These are phyloP conservation scores for Colletotrichum trifolii DNA, from an alignment of 2,329 filamentous ascomycete species.

Conservation along the genomic window DNA sequence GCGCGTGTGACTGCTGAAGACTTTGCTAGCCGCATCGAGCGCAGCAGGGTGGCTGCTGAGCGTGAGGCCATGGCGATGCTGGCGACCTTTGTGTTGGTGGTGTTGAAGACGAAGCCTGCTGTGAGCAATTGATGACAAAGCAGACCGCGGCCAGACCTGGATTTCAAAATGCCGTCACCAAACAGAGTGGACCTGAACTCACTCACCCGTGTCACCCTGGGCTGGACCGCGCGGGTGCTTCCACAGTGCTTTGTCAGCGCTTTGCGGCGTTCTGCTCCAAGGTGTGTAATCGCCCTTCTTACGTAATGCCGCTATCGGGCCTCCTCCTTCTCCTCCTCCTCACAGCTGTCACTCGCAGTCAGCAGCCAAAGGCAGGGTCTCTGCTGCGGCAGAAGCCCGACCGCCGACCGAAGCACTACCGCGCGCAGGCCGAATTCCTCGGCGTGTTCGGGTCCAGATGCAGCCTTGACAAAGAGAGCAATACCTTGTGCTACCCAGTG, in stretches of 20 bases:
- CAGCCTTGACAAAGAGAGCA: background rate
- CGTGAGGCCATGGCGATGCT: slow-evolving; percentile 29
- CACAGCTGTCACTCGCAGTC: background rate
- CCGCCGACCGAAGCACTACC: slow-evolving; percentile 20
- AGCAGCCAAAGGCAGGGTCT: background rate
- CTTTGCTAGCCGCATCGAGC: slow-evolving; percentile 25
- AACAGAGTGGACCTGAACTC: background rate
- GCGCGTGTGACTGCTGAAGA: slow-evolving; percentile 10
- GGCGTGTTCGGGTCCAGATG: slow-evolving; percentile 22
- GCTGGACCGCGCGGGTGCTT: slow-evolving; percentile 20
- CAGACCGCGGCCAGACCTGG: background rate
- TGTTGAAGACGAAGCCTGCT: slow-evolving; percentile 33
- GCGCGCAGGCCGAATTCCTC: slow-evolving; percentile 26
- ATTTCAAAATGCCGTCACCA: slow-evolving; percentile 12
- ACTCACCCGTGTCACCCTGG: no score
- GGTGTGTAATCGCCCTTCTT: background rate
- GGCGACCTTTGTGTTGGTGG: slow-evolving; percentile 4
- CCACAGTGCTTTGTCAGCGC: slow-evolving; percentile 19
- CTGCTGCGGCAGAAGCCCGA: slow-evolving; percentile 10
- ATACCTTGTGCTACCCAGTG: no score
- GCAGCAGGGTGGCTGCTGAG: slow-evolving; percentile 31
- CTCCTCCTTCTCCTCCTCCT: background rate
- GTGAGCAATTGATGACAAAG: slow-evolving; percentile 23
- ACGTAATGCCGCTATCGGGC: slow-evolving; percentile 14
- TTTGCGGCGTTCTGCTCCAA: no score